Evolutionary conservation across 2,329 filamentous ascomycete genomes (phyloP).

Genomic region (Calonectria crousiana): DNA sequence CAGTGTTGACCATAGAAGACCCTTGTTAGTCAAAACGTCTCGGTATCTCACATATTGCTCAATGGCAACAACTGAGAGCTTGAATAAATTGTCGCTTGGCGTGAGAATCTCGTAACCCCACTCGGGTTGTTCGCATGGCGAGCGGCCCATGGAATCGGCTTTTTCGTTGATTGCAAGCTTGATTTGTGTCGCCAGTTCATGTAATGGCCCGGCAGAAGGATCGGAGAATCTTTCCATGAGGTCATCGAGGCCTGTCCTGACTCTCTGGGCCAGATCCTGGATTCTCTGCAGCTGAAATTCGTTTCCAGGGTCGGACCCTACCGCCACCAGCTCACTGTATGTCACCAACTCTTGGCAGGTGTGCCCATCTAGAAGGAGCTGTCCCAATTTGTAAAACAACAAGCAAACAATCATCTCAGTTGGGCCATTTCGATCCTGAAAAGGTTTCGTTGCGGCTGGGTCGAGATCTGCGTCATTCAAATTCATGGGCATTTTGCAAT

Average conservation of each 20-base stretch:
- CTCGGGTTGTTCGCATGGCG: slow-evolving; percentile 7
- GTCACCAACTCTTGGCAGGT: not conserved
- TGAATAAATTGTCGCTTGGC: slow-evolving; percentile 23
- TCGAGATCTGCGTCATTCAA: slow-evolving; percentile 20
- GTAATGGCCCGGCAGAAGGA: slow-evolving; percentile 2
- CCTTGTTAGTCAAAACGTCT: not conserved
- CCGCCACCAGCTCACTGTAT: not conserved
- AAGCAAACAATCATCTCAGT: slow-evolving; percentile 27
- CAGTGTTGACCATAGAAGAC: slow-evolving; percentile 10
- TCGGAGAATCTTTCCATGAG: slow-evolving; percentile 13
- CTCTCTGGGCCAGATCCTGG: not conserved
- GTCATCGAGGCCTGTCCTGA: not conserved
- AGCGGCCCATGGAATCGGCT: not conserved
- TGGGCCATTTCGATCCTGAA: slow-evolving; percentile 2
- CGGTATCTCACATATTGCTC: slow-evolving; percentile 6
- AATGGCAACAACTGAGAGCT: slow-evolving; percentile 11
- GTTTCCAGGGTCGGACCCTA: not conserved
- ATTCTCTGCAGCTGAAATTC: not conserved
- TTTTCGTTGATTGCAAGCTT: not conserved
- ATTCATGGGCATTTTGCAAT: slow-evolving; percentile 26
- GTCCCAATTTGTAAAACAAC: slow-evolving; percentile 18
- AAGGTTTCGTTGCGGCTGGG: not conserved
- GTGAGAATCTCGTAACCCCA: slow-evolving; percentile 23
- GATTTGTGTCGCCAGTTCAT: slow-evolving; percentile 2
- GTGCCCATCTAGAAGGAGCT: not conserved